phyloP scores from a whole-genome alignment of 768 basidiomycete species.

The Austroboletus festivus region DNA sequence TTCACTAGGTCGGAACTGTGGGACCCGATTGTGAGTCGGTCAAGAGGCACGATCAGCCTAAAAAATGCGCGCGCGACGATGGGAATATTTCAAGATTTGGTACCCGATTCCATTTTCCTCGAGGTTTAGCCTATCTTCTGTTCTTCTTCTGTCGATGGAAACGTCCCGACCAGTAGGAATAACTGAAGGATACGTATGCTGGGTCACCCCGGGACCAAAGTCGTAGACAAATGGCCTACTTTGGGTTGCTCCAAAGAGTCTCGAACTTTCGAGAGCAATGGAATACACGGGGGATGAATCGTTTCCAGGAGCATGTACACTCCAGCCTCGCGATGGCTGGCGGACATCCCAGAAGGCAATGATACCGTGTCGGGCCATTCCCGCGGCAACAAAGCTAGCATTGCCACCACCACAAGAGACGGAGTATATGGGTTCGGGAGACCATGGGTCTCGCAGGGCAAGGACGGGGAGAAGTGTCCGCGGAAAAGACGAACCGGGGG shows the following conservation, averaged over 20 bases:
- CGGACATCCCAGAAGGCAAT: conserved; percentile 84
- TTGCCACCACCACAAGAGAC: conserved; percentile 73
- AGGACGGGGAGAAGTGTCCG: conserved; percentile 55
- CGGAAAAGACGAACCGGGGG: conserved; percentile 14
- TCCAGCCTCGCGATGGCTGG: conserved; percentile 60
- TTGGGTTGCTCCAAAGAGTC: conserved; percentile 76
- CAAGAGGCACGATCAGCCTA: conserved; percentile 1
- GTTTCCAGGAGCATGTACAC: conserved; percentile 76
- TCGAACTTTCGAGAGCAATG: conserved; percentile 69
- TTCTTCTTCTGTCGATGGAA: conserved; percentile 13
- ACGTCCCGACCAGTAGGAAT: conserved; percentile 23
- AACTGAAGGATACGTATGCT: conserved; percentile 52
- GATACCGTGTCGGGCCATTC: conserved; percentile 72
- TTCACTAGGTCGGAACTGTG: not conserved
- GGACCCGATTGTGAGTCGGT: not conserved
- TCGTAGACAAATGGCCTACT: conserved; percentile 76
- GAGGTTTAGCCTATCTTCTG: conserved; percentile 25
- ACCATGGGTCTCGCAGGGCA: conserved; percentile 63
- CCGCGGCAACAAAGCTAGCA: conserved; percentile 65
- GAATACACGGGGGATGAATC: conserved; percentile 78
- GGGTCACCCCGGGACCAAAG: conserved; percentile 63
- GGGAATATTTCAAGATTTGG: conserved; percentile 48
- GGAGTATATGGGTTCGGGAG: conserved; percentile 69
- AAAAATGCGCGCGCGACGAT: conserved; percentile 20
- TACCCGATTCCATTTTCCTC: conserved; percentile 43